Evolutionary conservation across 257 asterid genomes (phyloP).

Genomic region (Gentiana dahurica): DNA sequence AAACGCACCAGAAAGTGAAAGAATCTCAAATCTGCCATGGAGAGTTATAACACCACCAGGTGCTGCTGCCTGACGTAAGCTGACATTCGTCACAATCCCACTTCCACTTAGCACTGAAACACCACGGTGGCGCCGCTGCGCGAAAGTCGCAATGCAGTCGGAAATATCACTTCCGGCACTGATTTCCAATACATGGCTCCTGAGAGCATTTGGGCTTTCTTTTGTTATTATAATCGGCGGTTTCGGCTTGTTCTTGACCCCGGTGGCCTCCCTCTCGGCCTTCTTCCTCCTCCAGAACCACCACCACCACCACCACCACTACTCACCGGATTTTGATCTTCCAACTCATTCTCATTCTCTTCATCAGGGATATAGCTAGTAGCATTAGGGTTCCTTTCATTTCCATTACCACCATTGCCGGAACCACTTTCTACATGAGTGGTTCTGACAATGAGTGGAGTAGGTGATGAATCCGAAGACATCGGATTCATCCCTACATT

Average conservation of each 20-base stretch:
- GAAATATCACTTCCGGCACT: constrained; percentile 43
- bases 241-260: constrained; percentile 64
- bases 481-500: constrained; percentile 49
- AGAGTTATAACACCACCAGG: constrained; percentile 47
- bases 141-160: constrained; percentile 48
- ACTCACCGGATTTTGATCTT: constrained; percentile 32
- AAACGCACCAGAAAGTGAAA: constrained; percentile 63
- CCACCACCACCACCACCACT: constrained; percentile 19
- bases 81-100: constrained; percentile 51
- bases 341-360: constrained; percentile 18
- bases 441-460: constrained; percentile 20
- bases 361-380: constrained; percentile 27
- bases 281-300: constrained; percentile 38
- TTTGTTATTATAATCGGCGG: constrained; percentile 61
- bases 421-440: constrained; percentile 28
- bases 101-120: constrained; percentile 67
- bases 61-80: constrained; percentile 47
- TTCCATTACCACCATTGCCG: constrained; percentile 15
- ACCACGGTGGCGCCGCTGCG: constrained; percentile 50
- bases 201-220: constrained; percentile 68
- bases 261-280: constrained; percentile 53
- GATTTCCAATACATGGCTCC: constrained; percentile 67
- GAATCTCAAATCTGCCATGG: constrained; percentile 59
- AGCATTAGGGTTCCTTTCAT: constrained; percentile 26
- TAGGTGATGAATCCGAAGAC: constrained; percentile 17